A percentile compares a stretch with the other conserved stretches of the same genome.
Conservation (phyloP, 78 protist genomes). For the Polysphondylium violaceum region DNA sequence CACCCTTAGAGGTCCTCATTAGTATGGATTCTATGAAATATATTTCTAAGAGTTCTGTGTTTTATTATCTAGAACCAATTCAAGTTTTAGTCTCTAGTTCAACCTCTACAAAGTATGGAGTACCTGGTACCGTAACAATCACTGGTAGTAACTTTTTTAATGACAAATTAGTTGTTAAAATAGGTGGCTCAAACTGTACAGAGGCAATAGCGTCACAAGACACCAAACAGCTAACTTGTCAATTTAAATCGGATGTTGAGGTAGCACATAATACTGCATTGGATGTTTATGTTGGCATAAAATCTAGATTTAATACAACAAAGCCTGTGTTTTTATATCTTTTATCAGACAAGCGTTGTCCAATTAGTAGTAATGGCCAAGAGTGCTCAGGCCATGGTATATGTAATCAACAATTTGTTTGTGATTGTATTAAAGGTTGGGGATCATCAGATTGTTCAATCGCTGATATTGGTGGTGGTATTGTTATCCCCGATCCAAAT, state of each 20-base stretch:
- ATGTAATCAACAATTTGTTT: background rate
- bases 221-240: background rate
- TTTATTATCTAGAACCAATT: background rate
- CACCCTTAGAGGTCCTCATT: background rate
- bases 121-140: conserved; percentile 9
- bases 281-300: background rate
- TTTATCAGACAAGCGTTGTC: background rate
- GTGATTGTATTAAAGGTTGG: background rate
- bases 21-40: too few relatives aligned
- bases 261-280: background rate
- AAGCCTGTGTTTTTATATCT: background rate
- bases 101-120: background rate
- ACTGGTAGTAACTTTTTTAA: background rate
- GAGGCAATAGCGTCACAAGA: background rate
- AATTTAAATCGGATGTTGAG: background rate
- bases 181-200: background rate
- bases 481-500: background rate
- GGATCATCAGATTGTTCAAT: conserved; percentile 10
- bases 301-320: background rate
- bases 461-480: too few relatives aligned
- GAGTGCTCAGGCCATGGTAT: conserved; percentile 2
- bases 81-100: background rate
- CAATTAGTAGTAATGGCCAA: background rate
- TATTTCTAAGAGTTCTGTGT: too few relatives aligned
- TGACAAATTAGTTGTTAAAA: background rate